These are phyloP conservation scores for Hypoxylon sp. DNA, from an alignment of 2,329 filamentous ascomycete species.

Conservation along the genomic window DNA sequence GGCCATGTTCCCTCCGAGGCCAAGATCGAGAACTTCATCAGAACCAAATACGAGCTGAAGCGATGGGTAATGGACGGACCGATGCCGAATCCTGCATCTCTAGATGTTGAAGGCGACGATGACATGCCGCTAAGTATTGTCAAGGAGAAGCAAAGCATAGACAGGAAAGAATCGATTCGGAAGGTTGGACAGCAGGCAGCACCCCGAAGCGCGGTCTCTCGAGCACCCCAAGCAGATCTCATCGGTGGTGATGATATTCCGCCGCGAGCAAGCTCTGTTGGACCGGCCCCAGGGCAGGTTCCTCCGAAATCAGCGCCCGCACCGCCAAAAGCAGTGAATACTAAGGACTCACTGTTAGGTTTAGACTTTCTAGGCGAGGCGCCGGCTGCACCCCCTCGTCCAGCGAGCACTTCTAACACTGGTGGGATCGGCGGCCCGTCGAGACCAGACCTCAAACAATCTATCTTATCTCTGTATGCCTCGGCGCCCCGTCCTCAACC, in stretches of 20 bases:
- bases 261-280: slow-evolving; percentile 79
- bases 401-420: slow-evolving; percentile 82
- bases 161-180: slow-evolving; percentile 70
- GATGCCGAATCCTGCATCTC: slow-evolving; percentile 89
- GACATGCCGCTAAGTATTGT: slow-evolving; percentile 75
- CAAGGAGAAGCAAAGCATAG: slow-evolving; percentile 74
- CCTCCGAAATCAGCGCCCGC: slow-evolving; percentile 72
- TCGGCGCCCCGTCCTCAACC: slow-evolving; percentile 82
- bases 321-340: slow-evolving; percentile 75
- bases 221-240: slow-evolving; percentile 75
- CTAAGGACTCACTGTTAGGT: slow-evolving; percentile 90
- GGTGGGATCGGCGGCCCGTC: slow-evolving; percentile 73
- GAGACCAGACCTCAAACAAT: slow-evolving; percentile 94
- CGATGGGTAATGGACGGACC: slow-evolving; percentile 99
- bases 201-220: slow-evolving; percentile 47
- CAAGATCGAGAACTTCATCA: slow-evolving; percentile 99
- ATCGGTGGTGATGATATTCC: slow-evolving; percentile 80
- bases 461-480: slow-evolving; percentile 94
- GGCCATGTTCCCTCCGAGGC: slow-evolving; percentile 94
- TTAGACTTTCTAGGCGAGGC: slow-evolving; percentile 89
- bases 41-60: slow-evolving; percentile 98
- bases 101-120: slow-evolving; percentile 87
- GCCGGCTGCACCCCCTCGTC: slow-evolving; percentile 77
- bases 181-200: slow-evolving; percentile 63
- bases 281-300: slow-evolving; percentile 69